A percentile compares a stretch with the other conserved stretches of the same genome.
Conservation (phyloP, 2,329 filamentous ascomycete species). For the Paecilomyces formosus region DNA sequence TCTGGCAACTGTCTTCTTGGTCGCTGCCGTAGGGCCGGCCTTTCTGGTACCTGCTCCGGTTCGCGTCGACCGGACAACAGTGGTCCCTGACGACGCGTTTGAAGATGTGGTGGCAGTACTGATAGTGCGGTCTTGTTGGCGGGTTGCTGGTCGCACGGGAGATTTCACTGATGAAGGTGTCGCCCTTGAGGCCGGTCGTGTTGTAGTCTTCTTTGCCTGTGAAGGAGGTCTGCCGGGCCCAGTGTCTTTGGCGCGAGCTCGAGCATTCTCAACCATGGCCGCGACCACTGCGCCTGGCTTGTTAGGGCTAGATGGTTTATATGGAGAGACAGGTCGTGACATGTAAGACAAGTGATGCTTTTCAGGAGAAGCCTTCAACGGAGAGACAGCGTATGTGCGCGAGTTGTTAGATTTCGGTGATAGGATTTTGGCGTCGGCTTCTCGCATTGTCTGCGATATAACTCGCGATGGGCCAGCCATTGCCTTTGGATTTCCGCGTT, state of each 20-base stretch:
- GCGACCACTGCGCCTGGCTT: slow-evolving; percentile 19
- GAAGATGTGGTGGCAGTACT: slow-evolving; percentile 28
- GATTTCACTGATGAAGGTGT: slow-evolving; percentile 18
- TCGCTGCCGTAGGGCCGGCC: slow-evolving; percentile 17
- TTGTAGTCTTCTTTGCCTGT: slow-evolving; percentile 17
- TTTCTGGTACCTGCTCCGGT: slow-evolving; percentile 22
- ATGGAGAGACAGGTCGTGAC: slow-evolving; percentile 53
- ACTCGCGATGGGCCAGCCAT: slow-evolving; percentile 31
- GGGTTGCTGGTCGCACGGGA: slow-evolving; percentile 28
- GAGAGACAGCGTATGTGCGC: slow-evolving; percentile 55
- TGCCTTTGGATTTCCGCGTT: slow-evolving; percentile 43
- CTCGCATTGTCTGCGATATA: slow-evolving; percentile 36
- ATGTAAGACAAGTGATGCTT: slow-evolving; percentile 48
- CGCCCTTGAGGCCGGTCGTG: slow-evolving; percentile 20
- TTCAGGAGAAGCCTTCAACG: slow-evolving; percentile 38
- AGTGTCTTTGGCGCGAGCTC: slow-evolving; percentile 15
- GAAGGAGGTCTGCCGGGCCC: slow-evolving; percentile 17
- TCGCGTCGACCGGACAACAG: slow-evolving; percentile 24
- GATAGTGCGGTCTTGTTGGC: slow-evolving; percentile 29
- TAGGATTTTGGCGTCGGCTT: slow-evolving; percentile 54
- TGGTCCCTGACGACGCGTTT: slow-evolving; percentile 30
- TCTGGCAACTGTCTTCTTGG: slow-evolving; percentile 23
- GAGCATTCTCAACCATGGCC: slow-evolving; percentile 12
- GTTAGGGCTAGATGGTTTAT: slow-evolving; percentile 46
- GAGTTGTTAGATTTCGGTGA: slow-evolving; percentile 81